Base-by-base conservation (phyloP, 2,329 filamentous ascomycete species). In the Hymenoscyphus scutula region DNA sequence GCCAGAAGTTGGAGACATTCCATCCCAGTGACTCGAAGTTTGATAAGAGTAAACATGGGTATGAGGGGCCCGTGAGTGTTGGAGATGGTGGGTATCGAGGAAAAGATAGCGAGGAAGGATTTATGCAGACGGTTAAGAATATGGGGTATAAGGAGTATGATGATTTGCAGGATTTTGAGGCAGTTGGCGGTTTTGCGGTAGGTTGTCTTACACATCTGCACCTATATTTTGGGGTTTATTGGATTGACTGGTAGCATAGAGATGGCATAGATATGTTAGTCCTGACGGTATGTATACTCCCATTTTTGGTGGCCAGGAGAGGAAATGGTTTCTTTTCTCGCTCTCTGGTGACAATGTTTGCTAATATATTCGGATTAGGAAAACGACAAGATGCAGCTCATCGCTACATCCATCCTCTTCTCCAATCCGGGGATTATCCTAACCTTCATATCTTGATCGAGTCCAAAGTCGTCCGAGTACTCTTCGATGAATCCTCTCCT, bases 401-500 rank as follows among this genome's bases (percentile, higher is more conserved):
- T 62, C 69, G 76, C 15, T 87, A 85, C 63, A 67, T 87, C 8
- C 83, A 85, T 65, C 81, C 82, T 0, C 76, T 80, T 41, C 72
- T 85, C 0, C 74, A 80, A 58, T 76, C 77, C 61, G 79, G 78
- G 1, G 74, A 80, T 1, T 78, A 84, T 55, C 79, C 82, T 0
- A 87, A 87, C 61, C 79, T 89, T 1, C 82, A 88, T 62, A 77
- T 89, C 4, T 76, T 89, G 0, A 76, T 81, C 0, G 79, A 87
- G 67, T 79, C 81, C 1, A 82, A 82, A 61, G 84, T 89, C 0
- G 74, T 80, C 1, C 80, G 79, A 2, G 78, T 88, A 0, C 62
- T 87, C 5, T 83, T 87, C 57, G 77, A 82, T 3, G 76, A 78
- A 2, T 79, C 77, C 29, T 68, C 69, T 23, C 71, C 72, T 25